Evolutionary conservation across 2,329 filamentous ascomycete species (phyloP), one percentile per base, ranked within the genome.

Genomic region (Immersiporthe knoxdaviesiana): DNA sequence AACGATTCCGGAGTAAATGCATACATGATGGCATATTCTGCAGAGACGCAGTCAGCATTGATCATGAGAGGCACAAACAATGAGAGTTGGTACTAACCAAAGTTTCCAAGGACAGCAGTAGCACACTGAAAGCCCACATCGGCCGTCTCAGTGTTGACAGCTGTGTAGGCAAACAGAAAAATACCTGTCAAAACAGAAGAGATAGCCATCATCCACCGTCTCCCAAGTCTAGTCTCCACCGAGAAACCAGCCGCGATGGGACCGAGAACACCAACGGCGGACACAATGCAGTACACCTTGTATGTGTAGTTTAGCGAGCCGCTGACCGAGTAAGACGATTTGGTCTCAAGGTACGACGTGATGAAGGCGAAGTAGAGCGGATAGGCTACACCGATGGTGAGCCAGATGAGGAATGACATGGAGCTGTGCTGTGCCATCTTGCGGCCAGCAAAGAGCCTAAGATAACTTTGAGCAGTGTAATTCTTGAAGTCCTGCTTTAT

Each of bases 1-100:
- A 89, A 88, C 0, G 85, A 84, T 72, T 89, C 85, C 0, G 87
- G 87, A 0, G 86, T 88, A 76, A 81, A 84, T 0, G 81, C 82
- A 66, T 82, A 84, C 58, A 80, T 76, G 27, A 79, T 74, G 1
- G 76, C 78, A 66, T 79, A 79, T 70, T 79, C 78, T 79, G 65
- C 6, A 10, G 10, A 61, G 16, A 16, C n/a, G 24, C 21, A n/a
- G 35, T 58, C 14, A 58, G 59, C 21, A n/a, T 32, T 8, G 37
- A 30, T 62, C 2, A 18, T 6, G n/a, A 56, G 52, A 24, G 27
- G 18, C 10, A 24, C 5, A 56, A 24, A 10, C 10, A 8, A 24
- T 4, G 52, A 21, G n/a, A 24, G 18, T 11, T 24, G 24, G 10
- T 24, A 56, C 77, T 67, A 64, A 78, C 77, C 77, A 73, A 80